phyloP scores from a whole-genome alignment of 2,329 filamentous ascomycete genomes.

The Aspergillus spinulosporus region DNA sequence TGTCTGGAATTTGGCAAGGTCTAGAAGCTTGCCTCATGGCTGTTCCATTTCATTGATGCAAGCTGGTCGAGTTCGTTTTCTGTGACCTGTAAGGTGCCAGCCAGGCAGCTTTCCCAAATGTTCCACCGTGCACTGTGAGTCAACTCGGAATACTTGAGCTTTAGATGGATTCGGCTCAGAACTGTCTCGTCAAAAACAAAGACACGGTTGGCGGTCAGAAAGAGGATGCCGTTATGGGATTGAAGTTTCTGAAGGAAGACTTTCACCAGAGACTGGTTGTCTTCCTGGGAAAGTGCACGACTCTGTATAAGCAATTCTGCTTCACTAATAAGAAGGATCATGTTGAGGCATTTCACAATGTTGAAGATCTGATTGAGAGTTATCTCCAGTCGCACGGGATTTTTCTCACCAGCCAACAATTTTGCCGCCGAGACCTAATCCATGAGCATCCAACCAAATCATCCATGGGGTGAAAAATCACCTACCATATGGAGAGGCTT shows the following conservation, averaged over 20 bases:
- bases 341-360: background rate
- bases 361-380: background rate
- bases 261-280: background rate
- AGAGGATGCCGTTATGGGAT: slow-evolving; percentile 3
- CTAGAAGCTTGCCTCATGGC: too few species aligned
- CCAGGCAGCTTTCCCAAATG: too few species aligned
- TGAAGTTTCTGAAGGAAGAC: slow-evolving; percentile 2
- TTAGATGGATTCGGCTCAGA: slow-evolving; percentile 3
- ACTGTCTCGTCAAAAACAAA: background rate
- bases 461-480: background rate
- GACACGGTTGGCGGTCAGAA: background rate
- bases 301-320: slow-evolving; percentile 2
- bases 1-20: too few species aligned
- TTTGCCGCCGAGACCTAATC: slow-evolving; percentile 4
- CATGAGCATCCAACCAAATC: background rate
- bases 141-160: background rate
- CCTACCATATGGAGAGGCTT: background rate
- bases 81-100: too few species aligned
- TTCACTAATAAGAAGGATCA: slow-evolving; percentile 4
- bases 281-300: background rate
- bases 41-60: too few species aligned
- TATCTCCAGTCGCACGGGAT: background rate
- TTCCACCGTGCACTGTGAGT: background rate
- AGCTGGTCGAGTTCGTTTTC: too few species aligned
- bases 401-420: background rate